phyloP scores from a whole-genome alignment of 352 stramenopile genomes.

The Nothophytophthora sp. region DNA sequence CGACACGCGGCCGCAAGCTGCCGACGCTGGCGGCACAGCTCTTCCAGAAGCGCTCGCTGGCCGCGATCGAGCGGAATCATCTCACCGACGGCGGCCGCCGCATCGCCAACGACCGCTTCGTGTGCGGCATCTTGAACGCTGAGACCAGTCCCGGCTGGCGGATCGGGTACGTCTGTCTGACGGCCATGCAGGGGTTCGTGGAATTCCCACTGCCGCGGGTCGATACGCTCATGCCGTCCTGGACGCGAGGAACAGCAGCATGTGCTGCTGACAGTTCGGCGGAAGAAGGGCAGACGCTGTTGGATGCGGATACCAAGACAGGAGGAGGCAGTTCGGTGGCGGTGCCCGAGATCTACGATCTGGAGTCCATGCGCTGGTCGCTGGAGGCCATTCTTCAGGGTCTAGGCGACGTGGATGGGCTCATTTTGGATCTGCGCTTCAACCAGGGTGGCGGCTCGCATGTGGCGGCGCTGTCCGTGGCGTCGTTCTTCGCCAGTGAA shows the following conservation, averaged over 20 bases:
- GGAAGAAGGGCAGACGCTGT: constrained; percentile 12
- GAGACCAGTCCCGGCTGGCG: constrained; percentile 75
- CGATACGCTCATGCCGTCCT: constrained; percentile 57
- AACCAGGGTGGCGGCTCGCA: constrained; percentile 76
- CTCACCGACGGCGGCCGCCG: constrained; percentile 51
- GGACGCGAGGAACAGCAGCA: constrained; percentile 20
- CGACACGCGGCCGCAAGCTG: constrained; percentile 34
- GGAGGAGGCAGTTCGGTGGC: constrained; percentile 20
- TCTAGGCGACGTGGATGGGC: constrained; percentile 59
- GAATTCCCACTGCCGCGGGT: constrained; percentile 71
- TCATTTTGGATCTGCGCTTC: constrained; percentile 79
- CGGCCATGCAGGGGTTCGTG: constrained; percentile 80
- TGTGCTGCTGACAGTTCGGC: not conserved
- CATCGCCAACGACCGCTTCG: constrained; percentile 64
- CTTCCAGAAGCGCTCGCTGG: constrained; percentile 42
- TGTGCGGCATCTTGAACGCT: constrained; percentile 72
- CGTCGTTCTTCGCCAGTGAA: constrained; percentile 69
- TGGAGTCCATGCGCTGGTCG: constrained; percentile 88
- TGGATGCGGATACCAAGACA: constrained; percentile 15
- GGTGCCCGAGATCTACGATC: constrained; percentile 80
- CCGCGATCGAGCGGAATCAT: constrained; percentile 53
- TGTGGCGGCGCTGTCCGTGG: constrained; percentile 58
- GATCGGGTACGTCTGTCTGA: constrained; percentile 76
- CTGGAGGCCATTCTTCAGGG: constrained; percentile 77
- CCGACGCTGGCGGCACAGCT: constrained; percentile 24